Evolutionary conservation across 2,329 filamentous ascomycete genomes (phyloP), one percentile per base, ranked within the genome.

Genomic region (Fusarium continuum): DNA sequence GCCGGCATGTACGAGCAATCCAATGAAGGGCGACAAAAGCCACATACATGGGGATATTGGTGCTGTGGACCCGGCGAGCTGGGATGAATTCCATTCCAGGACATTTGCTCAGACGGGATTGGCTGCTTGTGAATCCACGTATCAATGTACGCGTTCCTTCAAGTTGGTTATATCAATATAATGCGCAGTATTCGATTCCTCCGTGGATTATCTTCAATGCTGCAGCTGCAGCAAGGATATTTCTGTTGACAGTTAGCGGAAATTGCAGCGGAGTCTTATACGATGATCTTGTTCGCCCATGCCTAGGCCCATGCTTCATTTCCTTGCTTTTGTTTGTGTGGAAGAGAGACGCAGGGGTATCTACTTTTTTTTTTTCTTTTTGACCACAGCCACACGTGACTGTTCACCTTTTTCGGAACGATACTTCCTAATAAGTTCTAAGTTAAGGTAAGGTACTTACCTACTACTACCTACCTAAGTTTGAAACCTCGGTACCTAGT

Each of bases 61-160:
- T 22, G 25, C 19, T 23, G 38, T 48, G 39, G 36, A 43, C 26
- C 51, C 38, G 20, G 16, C 32, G 41, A 31, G 35, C 43, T 64
- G 48, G 61, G 34, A 58, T 48, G 16, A 55, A 40, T 64, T 64
- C 61, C 56, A 43, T 65, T 62, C 61, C 61, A 48, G 62, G 62
- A 38, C 38, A 40, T 31, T 48, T 50, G 29, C 62, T 54, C 23
- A 40, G 22, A 28, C 39, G 16, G 48, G 61, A 65, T 65, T 65
- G 62, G 62, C 39, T 57, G 40, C 28, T 51, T 17, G 13, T 16
- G n/a, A 7, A 10, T 14, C n/a, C 9, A 31, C 10, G 13, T 20
- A 23, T 32, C 17, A 19, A 63, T 25, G 58, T 31, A 52, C 29
- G 9, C 26, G 41, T 40, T 29, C 44, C 43, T 41, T 55, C 8